Base-by-base conservation (phyloP, 2,329 filamentous ascomycete species). In the Lachnellula occidentalis region DNA sequence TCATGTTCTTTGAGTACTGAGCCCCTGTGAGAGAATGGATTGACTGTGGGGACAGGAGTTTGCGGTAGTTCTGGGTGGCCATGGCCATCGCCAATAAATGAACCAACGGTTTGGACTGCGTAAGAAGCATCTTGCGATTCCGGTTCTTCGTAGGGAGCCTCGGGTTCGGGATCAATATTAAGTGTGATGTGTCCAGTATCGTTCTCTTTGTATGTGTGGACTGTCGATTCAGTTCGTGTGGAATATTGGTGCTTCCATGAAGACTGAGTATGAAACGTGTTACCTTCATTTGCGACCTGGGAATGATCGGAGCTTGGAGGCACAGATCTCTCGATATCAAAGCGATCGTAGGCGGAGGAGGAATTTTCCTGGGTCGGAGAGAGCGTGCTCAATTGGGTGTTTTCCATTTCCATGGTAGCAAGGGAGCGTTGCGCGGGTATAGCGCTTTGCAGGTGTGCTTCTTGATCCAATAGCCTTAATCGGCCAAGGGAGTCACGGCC, bases 321-420 rank as follows among this genome's bases (percentile, higher is more conserved):
- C 34, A 47, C 53, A 4, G 48, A 56, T 4, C 21, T 50, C 21
- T 56, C 51, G 9, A 57, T 34, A 17, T 59, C 39, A 31, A 58
- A 63, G n/a, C 59, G 58, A 48, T 61, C 60, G 34, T 68, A 68
- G 12, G 59, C 60, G 2, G 61, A 66, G 37, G 47, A 53, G 8
- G 65, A 51, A 50, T 66, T 67, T 50, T 64, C 61, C 46, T 68
- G 66, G 2, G 66, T 68, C 3, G 58, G 39, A 36, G 65, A 67
- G 59, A 67, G 55, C 2, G 59, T 59, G 31, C 60, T 65, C 34
- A 56, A 61, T 48, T 67, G 66, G 1, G 60, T 46, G 8, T 46
- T 17, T n/a, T 46, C 43, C 2, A 46, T 9, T 1, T 46, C 43
- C 43, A 46, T 46, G 12, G 14, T 46, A 5, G 43, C 43, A 62